These are phyloP conservation scores for Lumnitzera racemosa DNA, from an alignment of 345 rosid species.

Conservation along the genomic window DNA sequence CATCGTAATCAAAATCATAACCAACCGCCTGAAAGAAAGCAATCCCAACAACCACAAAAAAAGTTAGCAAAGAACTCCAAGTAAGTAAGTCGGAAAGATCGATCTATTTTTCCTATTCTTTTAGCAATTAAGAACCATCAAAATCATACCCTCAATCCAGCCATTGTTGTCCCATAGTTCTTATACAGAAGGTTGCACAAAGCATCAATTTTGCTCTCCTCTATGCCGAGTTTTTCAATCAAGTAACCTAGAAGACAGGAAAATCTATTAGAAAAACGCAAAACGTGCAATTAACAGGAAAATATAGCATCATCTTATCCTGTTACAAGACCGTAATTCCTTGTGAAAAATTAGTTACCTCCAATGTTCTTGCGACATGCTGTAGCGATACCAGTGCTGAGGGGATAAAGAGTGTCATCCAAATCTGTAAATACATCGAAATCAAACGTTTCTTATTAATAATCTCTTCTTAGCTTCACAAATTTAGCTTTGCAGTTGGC, in stretches of 20 bases:
- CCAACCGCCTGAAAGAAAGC: slow-evolving; percentile 67
- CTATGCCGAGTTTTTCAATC: slow-evolving; percentile 77
- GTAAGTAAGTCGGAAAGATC: background rate
- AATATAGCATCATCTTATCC: background rate
- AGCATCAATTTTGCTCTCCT: slow-evolving; percentile 45
- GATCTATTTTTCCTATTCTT: no score
- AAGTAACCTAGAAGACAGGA: slow-evolving; percentile 50
- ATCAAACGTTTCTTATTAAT: background rate
- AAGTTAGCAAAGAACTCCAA: background rate
- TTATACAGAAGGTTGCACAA: slow-evolving; percentile 70
- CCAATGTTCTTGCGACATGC: slow-evolving; percentile 44
- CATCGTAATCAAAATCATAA: slow-evolving; percentile 83
- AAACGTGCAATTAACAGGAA: background rate
- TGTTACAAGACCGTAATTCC: background rate
- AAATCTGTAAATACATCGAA: slow-evolving; percentile 40
- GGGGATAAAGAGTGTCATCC: slow-evolving; percentile 91
- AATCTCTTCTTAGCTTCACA: background rate
- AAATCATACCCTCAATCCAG: slow-evolving; percentile 78
- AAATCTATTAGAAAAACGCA: background rate
- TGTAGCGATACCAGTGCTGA: slow-evolving; percentile 55
- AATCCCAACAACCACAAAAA: slow-evolving; percentile 5
- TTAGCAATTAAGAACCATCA: background rate
- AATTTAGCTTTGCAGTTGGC: background rate
- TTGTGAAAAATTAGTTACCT: slow-evolving; percentile 1
- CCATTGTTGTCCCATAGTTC: slow-evolving; percentile 98